Evolutionary conservation across 2,329 filamentous ascomycete genomes (phyloP).

Genomic region (Aspergillus latus): DNA sequence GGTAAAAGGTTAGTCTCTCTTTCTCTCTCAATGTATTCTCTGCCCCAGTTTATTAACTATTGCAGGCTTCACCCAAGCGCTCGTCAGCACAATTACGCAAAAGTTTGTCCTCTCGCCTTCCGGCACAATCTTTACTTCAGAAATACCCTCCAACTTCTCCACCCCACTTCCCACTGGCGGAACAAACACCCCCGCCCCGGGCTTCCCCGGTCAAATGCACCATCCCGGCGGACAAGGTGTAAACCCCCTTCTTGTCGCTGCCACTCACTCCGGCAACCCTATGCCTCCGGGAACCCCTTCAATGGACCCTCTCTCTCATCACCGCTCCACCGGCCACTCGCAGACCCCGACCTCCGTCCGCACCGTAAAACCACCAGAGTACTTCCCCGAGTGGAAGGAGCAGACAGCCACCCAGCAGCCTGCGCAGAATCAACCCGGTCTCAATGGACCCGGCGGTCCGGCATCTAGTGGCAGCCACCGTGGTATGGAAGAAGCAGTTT

Average conservation of each 20-base stretch:
- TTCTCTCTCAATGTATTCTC: no score
- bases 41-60: background rate
- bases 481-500: slow-evolving; percentile 76
- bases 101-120: slow-evolving; percentile 91
- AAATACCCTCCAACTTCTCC: slow-evolving; percentile 89
- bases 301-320: slow-evolving; percentile 44
- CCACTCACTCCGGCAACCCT: slow-evolving; percentile 58
- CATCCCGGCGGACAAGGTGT: slow-evolving; percentile 63
- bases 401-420: slow-evolving; percentile 47
- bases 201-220: slow-evolving; percentile 51
- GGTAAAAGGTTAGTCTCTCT: slow-evolving; percentile 52
- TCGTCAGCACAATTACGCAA: slow-evolving; percentile 73
- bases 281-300: slow-evolving; percentile 36
- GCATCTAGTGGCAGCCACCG: slow-evolving; percentile 27
- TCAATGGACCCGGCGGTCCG: slow-evolving; percentile 26
- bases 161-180: slow-evolving; percentile 88
- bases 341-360: slow-evolving; percentile 85
- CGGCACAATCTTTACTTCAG: slow-evolving; percentile 94
- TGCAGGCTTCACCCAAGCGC: slow-evolving; percentile 80
- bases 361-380: slow-evolving; percentile 72
- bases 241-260: slow-evolving; percentile 88
- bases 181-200: slow-evolving; percentile 72
- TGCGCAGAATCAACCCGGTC: slow-evolving; percentile 44
- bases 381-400: slow-evolving; percentile 89
- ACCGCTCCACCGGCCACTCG: slow-evolving; percentile 61